Evolutionary conservation across 495 filamentous ascomycete genomes (phyloP).

Genomic region (Aspergillus carlsbadensis): DNA sequence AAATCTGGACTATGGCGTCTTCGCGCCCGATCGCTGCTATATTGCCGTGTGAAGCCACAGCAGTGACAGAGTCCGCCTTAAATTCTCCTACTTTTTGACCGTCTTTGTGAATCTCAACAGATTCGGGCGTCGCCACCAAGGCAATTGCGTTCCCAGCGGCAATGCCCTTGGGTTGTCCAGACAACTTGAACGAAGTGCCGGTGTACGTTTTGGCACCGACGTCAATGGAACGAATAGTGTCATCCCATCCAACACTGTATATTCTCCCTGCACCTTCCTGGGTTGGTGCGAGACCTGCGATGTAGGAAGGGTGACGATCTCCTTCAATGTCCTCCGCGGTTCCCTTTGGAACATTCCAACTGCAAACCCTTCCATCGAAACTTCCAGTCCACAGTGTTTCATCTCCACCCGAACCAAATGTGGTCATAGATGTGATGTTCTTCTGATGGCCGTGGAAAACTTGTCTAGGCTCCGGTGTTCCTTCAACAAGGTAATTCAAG

Average conservation of each 20-base stretch:
- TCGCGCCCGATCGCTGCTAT: conserved; percentile 75
- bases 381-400: conserved; percentile 81
- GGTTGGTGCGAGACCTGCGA: conserved; percentile 69
- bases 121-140: conserved; percentile 64
- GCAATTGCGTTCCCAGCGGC: conserved; percentile 44
- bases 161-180: conserved; percentile 62
- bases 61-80: conserved; percentile 63
- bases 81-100: conserved; percentile 55
- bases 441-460: conserved; percentile 92
- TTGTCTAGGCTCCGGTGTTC: conserved; percentile 62
- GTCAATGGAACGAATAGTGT: conserved; percentile 81
- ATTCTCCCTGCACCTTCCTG: conserved; percentile 54
- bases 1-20: conserved; percentile 70
- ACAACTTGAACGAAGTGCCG: conserved; percentile 49
- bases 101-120: conserved; percentile 64
- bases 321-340: conserved; percentile 69
- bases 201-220: conserved; percentile 57
- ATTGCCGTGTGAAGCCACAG: conserved; percentile 64
- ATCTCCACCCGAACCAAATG: conserved; percentile 41
- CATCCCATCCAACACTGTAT: conserved; percentile 93
- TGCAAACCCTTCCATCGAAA: conserved; percentile 82
- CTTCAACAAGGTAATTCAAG: conserved; percentile 81
- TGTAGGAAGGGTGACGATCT: conserved; percentile 75
- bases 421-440: conserved; percentile 74
- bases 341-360: conserved; percentile 74